These are phyloP conservation scores for Pseudocohnilembus persalinus DNA, from an alignment of 169 alveolate genomes.

Conservation along the genomic window DNA sequence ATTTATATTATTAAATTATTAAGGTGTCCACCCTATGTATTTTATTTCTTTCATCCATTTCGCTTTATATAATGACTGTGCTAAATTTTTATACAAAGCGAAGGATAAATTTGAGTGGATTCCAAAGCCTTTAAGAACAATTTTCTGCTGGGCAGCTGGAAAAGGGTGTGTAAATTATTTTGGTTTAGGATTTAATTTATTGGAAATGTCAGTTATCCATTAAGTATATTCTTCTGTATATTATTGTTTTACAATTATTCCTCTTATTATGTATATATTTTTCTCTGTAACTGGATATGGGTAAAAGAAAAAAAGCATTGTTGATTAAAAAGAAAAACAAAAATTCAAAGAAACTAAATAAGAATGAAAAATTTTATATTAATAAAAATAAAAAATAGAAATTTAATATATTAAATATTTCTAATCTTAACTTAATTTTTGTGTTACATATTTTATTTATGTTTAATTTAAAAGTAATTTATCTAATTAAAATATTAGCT, in stretches of 20 bases:
- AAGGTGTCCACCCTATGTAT: slow-evolving; percentile 13
- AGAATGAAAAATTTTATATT: too few relatives aligned
- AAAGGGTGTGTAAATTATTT: not conserved
- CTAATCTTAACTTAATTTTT: too few relatives aligned
- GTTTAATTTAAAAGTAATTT: too few relatives aligned
- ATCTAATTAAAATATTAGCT: too few relatives aligned
- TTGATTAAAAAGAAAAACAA: too few relatives aligned
- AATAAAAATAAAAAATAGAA: too few relatives aligned
- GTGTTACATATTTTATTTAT: too few relatives aligned
- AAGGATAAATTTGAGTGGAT: slow-evolving; percentile 18
- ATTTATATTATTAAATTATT: too few relatives aligned
- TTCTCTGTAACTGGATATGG: not conserved
- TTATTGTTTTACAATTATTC: not conserved
- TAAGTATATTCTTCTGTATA: not conserved
- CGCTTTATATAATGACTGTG: not conserved
- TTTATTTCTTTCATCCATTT: slow-evolving; percentile 10
- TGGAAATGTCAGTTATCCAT: not conserved
- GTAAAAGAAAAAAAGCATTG: too few relatives aligned
- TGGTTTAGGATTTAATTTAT: not conserved
- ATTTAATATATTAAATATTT: too few relatives aligned
- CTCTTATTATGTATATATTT: not conserved
- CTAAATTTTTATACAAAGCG: slow-evolving; percentile 18
- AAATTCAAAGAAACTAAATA: not conserved
- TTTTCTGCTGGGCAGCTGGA: not conserved
- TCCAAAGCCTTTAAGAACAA: not conserved